phyloP scores from a whole-genome alignment of 2,329 filamentous ascomycete species.

The Talaromyces atroroseus region DNA sequence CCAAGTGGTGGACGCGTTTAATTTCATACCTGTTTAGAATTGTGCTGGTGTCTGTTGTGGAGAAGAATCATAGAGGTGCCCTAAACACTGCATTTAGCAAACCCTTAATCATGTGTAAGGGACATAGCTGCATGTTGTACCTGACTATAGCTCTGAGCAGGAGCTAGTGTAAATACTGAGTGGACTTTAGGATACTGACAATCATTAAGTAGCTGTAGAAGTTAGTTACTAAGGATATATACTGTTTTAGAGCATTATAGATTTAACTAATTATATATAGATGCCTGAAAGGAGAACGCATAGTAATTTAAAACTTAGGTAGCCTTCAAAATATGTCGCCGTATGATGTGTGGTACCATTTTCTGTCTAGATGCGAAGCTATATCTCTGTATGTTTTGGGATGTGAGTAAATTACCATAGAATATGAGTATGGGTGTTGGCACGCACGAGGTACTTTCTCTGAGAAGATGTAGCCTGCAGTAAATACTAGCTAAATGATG shows the following conservation, averaged over 20 bases:
- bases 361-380: background rate
- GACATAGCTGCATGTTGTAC: too few relatives aligned
- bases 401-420: background rate
- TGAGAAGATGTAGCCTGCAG: background rate
- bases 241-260: too few relatives aligned
- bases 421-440: background rate
- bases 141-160: conserved; percentile 12
- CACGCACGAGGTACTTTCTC: background rate
- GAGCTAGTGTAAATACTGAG: conserved; percentile 6
- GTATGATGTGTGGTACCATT: background rate
- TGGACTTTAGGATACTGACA: conserved; percentile 7
- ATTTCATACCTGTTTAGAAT: conserved; percentile 7
- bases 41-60: conserved; percentile 11
- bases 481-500: background rate
- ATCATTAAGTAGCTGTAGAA: background rate
- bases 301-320: background rate
- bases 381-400: background rate
- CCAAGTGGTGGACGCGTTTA: too few relatives aligned
- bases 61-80: conserved; percentile 17
- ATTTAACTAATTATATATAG: too few relatives aligned
- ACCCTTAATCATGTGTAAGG: too few relatives aligned
- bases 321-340: background rate
- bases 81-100: background rate
- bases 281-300: too few relatives aligned
- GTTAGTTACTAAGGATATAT: background rate